These are phyloP conservation scores for Asterella californica DNA, from an alignment of 225 moss, liverwort and hornwort genomes.

Conservation along the genomic window DNA sequence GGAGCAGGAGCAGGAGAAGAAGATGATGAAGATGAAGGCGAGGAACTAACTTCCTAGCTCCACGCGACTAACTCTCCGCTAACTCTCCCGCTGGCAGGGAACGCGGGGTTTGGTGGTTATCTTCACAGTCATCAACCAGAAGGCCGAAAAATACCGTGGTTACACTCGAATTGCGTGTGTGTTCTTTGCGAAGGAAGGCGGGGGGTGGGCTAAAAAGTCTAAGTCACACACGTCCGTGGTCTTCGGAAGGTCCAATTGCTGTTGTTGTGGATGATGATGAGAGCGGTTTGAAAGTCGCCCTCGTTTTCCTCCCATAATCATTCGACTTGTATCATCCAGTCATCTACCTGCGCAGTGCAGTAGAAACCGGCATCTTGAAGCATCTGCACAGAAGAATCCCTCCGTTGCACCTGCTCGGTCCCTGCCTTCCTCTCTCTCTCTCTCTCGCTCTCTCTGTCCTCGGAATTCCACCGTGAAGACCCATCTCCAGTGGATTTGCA, in stretches of 20 bases:
- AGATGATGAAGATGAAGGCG: not conserved
- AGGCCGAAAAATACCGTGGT: not conserved
- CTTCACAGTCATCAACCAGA: not conserved
- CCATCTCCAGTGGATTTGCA: not conserved
- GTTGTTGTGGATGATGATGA: not conserved
- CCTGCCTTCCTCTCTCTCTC: not conserved
- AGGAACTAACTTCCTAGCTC: not conserved
- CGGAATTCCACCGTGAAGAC: not conserved
- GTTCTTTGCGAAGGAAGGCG: not conserved
- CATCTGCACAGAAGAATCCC: constrained; percentile 2
- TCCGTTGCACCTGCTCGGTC: not conserved
- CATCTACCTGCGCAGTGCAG: not conserved
- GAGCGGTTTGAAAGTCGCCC: not conserved
- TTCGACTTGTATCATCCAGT: not conserved
- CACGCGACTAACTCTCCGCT: not conserved
- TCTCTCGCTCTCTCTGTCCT: not conserved
- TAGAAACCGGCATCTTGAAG: not conserved
- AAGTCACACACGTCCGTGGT: not conserved
- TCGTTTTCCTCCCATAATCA: not conserved
- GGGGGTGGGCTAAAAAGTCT: not conserved
- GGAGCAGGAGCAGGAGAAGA: not conserved
- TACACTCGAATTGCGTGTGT: not conserved
- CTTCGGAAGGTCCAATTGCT: constrained; percentile 1
- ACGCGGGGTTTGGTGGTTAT: not conserved
- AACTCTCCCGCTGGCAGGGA: not conserved